These are phyloP conservation scores for Nowakowskiella sp. DNA, from an alignment of 192 early-diverging fungal species.

Conservation along the genomic window DNA sequence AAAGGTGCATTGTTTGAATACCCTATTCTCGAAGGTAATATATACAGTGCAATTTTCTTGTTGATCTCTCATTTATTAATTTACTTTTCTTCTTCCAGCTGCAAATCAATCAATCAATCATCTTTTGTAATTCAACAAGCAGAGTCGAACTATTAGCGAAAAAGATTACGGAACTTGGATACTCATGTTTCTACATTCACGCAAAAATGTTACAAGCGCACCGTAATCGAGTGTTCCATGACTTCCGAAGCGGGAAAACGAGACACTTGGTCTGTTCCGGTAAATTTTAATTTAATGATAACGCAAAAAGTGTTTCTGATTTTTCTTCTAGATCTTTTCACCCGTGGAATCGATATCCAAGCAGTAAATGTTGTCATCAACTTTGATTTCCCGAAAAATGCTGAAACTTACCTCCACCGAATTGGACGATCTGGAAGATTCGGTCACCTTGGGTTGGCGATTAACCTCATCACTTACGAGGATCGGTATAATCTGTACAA, in stretches of 20 bases:
- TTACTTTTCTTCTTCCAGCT: slow-evolving; percentile 42
- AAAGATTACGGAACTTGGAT: slow-evolving; percentile 99
- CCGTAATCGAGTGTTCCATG: slow-evolving; percentile 98
- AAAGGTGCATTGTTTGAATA: slow-evolving; percentile 89
- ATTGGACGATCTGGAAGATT: slow-evolving; percentile 97
- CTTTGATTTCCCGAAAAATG: slow-evolving; percentile 99
- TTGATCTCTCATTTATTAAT: no score
- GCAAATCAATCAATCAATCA: slow-evolving; percentile 99
- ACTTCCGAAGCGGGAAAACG: slow-evolving; percentile 96
- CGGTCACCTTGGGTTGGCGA: slow-evolving; percentile 89
- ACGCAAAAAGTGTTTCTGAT: slow-evolving; percentile 6
- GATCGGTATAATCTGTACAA: slow-evolving; percentile 96
- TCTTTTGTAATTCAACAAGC: slow-evolving; percentile 99
- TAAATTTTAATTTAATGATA: slow-evolving; percentile 19
- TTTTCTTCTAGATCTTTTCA: slow-evolving; percentile 68
- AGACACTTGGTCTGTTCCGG: slow-evolving; percentile 95
- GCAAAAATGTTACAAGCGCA: slow-evolving; percentile 97
- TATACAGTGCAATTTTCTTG: no score
- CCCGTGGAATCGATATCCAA: slow-evolving; percentile 99
- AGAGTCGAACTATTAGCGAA: slow-evolving; percentile 96
- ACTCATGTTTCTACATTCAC: slow-evolving; percentile 99
- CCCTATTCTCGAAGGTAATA: slow-evolving; percentile 87
- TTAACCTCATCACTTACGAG: slow-evolving; percentile 97
- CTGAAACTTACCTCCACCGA: slow-evolving; percentile 97
- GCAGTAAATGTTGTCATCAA: slow-evolving; percentile 99